A percentile compares a stretch with the other conserved stretches of the same genome.
phyloP scores from a whole-genome alignment of 2,329 filamentous ascomycete species.

The Amylocarpus encephaloides region DNA sequence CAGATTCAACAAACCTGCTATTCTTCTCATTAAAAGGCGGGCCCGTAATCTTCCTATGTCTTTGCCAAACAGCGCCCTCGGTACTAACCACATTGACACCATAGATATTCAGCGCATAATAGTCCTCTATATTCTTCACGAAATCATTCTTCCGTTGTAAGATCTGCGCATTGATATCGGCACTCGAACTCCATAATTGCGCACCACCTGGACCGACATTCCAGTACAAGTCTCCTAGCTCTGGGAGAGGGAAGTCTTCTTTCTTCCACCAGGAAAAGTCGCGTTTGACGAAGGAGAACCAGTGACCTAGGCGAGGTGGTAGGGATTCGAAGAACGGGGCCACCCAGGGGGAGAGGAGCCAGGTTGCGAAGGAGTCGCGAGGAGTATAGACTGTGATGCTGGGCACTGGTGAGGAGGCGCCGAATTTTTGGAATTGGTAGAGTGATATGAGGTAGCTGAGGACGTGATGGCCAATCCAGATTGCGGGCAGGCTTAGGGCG shows the following conservation, averaged over 20 bases:
- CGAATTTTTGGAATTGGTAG: not conserved
- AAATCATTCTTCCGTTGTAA: slow-evolving; percentile 18
- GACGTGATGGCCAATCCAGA: not conserved
- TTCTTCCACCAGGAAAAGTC: slow-evolving; percentile 13
- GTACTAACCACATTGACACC: slow-evolving; percentile 65
- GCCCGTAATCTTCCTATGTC: slow-evolving; percentile 64
- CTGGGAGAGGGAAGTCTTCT: slow-evolving; percentile 8
- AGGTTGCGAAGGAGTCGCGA: slow-evolving; percentile 8
- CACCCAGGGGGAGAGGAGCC: slow-evolving; percentile 13
- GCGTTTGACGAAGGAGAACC: slow-evolving; percentile 10
- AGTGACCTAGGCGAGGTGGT: slow-evolving; percentile 14
- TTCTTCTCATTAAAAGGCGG: slow-evolving; percentile 72
- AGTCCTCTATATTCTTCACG: slow-evolving; percentile 11
- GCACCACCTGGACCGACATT: slow-evolving; percentile 9
- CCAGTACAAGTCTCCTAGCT: slow-evolving; percentile 17
- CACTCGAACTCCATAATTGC: slow-evolving; percentile 9
- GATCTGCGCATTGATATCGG: slow-evolving; percentile 13
- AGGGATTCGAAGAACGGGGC: slow-evolving; percentile 11
- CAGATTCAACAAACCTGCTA: slow-evolving; percentile 10
- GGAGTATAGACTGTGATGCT: slow-evolving; percentile 7
- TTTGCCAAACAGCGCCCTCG: slow-evolving; percentile 61
- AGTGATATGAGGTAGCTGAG: not conserved
- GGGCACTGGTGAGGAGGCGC: slow-evolving; percentile 5
- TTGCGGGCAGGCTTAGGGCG: too few relatives aligned
- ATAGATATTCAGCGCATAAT: slow-evolving; percentile 28